phyloP scores from a whole-genome alignment of 1,139 yeast species.

The Trichomonascaceae sp. region DNA sequence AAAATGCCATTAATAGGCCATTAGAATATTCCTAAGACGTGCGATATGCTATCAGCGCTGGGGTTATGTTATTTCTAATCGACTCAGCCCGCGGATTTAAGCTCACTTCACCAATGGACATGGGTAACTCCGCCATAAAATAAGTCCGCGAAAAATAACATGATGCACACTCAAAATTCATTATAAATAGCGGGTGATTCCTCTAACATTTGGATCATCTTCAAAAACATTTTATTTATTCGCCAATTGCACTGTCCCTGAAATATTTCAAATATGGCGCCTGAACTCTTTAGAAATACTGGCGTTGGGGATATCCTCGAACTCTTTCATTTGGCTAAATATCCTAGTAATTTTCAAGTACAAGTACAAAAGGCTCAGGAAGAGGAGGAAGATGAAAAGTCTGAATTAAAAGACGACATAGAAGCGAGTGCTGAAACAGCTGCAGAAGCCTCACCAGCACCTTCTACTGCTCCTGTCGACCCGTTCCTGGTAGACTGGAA shows the following conservation, averaged over 20 bases:
- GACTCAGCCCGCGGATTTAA: too few relatives aligned
- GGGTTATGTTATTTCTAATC: too few relatives aligned
- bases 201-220: neutral
- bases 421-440: neutral
- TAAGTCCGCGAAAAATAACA: too few relatives aligned
- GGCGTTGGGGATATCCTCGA: slow-evolving; percentile 17
- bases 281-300: slow-evolving; percentile 16
- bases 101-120: too few relatives aligned
- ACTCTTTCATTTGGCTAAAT: slow-evolving; percentile 10
- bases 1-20: too few relatives aligned
- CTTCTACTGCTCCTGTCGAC: slow-evolving; percentile 6
- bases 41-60: too few relatives aligned
- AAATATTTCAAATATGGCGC: neutral
- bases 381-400: neutral
- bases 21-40: too few relatives aligned
- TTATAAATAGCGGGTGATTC: neutral
- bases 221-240: too few relatives aligned
- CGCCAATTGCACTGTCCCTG: neutral
- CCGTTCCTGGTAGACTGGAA: slow-evolving; percentile 38
- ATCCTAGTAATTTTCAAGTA: slow-evolving; percentile 12
- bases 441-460: neutral
- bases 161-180: too few relatives aligned
- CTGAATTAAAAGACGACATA: neutral
- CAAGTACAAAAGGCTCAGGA: neutral
- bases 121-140: too few relatives aligned